These are phyloP conservation scores for Lactarius evosmus DNA, from an alignment of 768 basidiomycete species.

Conservation along the genomic window DNA sequence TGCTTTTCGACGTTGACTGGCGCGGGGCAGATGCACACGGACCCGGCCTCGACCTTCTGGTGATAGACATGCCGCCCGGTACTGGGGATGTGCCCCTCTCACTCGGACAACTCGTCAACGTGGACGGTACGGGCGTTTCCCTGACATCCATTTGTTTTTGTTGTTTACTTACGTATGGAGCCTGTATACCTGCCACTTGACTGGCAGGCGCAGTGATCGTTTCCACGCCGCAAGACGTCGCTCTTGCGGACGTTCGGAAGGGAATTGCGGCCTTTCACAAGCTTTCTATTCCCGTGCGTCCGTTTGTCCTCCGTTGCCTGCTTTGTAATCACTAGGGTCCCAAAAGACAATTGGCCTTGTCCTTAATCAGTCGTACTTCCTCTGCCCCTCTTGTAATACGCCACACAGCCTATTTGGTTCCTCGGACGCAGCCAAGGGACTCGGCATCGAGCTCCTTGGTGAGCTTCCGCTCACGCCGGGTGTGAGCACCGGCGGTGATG, in stretches of 20 bases:
- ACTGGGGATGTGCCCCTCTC: slow-evolving; percentile 96
- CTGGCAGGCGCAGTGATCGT: slow-evolving; percentile 82
- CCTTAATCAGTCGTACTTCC: slow-evolving; percentile 84
- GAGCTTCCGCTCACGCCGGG: slow-evolving; percentile 77
- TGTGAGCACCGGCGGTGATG: slow-evolving; percentile 71
- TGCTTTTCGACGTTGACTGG: slow-evolving; percentile 97
- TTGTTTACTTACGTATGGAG: background rate
- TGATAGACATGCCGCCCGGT: slow-evolving; percentile 95
- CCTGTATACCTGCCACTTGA: background rate
- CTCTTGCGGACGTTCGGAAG: slow-evolving; percentile 86
- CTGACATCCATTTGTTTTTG: background rate
- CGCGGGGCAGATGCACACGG: slow-evolving; percentile 37
- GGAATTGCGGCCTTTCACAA: slow-evolving; percentile 93
- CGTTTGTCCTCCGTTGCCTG: background rate
- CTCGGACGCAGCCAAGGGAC: slow-evolving; percentile 50
- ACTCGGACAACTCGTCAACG: slow-evolving; percentile 78
- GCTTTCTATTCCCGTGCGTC: slow-evolving; percentile 76
- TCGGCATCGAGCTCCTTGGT: slow-evolving; percentile 65
- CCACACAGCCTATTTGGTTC: slow-evolving; percentile 70
- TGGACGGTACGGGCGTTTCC: slow-evolving; percentile 58
- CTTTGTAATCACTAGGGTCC: background rate
- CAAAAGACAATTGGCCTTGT: slow-evolving; percentile 78
- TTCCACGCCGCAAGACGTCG: slow-evolving; percentile 94
- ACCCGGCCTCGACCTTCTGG: slow-evolving; percentile 72
- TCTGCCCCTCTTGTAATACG: slow-evolving; percentile 67